Conservation (phyloP, 192 early-diverging fungal species). For the Chytriomyces sp. region DNA sequence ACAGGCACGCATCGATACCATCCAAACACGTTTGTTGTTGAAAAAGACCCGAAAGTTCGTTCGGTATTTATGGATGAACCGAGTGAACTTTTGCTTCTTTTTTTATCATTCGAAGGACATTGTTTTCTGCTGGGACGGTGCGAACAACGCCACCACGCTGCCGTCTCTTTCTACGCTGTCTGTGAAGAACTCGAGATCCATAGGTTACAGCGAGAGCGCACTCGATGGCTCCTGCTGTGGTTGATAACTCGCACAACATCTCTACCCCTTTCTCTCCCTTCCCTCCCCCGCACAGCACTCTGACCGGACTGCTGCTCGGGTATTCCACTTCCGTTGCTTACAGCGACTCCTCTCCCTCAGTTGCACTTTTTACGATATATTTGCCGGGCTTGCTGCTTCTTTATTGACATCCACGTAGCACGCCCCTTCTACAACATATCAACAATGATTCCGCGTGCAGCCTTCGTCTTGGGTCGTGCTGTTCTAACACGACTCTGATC, state of each 20-base stretch:
- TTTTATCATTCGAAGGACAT: background rate
- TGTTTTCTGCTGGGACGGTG: background rate
- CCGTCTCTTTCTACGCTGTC: background rate
- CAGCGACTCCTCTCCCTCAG: background rate
- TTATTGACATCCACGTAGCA: background rate
- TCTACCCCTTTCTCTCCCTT: background rate
- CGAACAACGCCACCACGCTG: background rate
- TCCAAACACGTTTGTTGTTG: too few species aligned
- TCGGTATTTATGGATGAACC: background rate
- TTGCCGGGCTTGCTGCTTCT: background rate
- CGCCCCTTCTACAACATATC: constrained; percentile 4
- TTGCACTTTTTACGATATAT: background rate
- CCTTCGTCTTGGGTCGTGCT: background rate
- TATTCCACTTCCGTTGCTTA: background rate
- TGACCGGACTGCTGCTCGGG: background rate
- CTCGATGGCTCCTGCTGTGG: background rate
- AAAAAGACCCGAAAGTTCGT: background rate
- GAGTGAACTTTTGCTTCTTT: background rate
- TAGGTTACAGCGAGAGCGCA: background rate
- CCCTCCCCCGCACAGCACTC: background rate
- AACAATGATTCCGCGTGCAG: background rate
- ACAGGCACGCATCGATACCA: too few species aligned
- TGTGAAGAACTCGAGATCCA: background rate
- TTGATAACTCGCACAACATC: background rate
- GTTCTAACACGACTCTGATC: background rate